phyloP scores from a whole-genome alignment of 371 early-diverging fungal genomes.

The Lichtheimia ornata region DNA sequence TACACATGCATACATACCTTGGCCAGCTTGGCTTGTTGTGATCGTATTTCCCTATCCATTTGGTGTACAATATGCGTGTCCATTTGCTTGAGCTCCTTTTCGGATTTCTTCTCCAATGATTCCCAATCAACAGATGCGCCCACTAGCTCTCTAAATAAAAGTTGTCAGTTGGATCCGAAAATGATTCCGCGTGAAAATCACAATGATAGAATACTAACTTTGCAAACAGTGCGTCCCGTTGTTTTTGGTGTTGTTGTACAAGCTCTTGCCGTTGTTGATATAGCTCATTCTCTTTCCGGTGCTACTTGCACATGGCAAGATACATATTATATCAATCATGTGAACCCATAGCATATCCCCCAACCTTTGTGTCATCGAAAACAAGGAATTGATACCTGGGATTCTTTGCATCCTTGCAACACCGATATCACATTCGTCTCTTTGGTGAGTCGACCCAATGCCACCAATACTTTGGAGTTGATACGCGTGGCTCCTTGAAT shows the following conservation, averaged over 20 bases:
- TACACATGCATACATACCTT: conserved; percentile 14
- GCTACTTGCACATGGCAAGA: conserved; percentile 6
- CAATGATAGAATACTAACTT: conserved; percentile 20
- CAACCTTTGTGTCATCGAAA: too few relatives aligned
- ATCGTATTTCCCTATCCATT: conserved; percentile 32
- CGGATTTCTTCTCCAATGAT: conserved; percentile 20
- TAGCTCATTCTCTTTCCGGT: conserved; percentile 36
- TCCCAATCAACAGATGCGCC: conserved; percentile 6
- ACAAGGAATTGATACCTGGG: conserved; percentile 19
- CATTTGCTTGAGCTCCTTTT: conserved; percentile 27
- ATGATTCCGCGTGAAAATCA: background rate
- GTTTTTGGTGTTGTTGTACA: conserved; percentile 23
- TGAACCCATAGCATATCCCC: too few relatives aligned
- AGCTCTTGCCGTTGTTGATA: conserved; percentile 33
- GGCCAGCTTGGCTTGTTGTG: conserved; percentile 29
- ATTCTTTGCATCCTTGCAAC: conserved; percentile 26
- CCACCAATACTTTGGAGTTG: conserved; percentile 40
- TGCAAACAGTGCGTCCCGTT: conserved; percentile 33
- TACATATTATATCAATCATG: background rate
- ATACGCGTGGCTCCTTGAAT: conserved; percentile 27
- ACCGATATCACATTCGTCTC: conserved; percentile 34
- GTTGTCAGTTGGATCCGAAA: background rate
- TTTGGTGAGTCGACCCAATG: conserved; percentile 32
- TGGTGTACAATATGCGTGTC: conserved; percentile 36
- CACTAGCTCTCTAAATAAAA: background rate